Conservation (phyloP, 2,329 filamentous ascomycete species). For the Mollisia scopiformis region DNA sequence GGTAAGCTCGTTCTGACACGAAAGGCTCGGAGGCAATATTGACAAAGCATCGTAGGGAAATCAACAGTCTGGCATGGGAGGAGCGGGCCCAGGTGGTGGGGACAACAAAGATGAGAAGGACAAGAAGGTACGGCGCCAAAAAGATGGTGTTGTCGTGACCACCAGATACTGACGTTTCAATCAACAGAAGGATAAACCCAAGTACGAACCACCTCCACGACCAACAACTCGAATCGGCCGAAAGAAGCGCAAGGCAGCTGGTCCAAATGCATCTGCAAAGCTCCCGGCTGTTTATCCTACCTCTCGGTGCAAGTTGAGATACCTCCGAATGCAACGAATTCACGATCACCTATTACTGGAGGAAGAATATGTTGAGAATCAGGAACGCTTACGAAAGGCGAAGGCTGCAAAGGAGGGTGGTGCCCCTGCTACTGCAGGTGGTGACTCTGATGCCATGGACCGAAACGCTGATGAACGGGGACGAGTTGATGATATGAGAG, state of each 20-base stretch:
- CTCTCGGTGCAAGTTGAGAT: slow-evolving; percentile 94
- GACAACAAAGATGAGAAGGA: slow-evolving; percentile 86
- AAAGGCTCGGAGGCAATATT: slow-evolving; percentile 20
- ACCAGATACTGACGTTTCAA: slow-evolving; percentile 22
- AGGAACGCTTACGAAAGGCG: slow-evolving; percentile 91
- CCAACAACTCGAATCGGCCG: slow-evolving; percentile 96
- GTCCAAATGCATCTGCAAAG: slow-evolving; percentile 92
- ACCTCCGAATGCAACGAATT: slow-evolving; percentile 97
- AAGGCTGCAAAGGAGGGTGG: slow-evolving; percentile 77
- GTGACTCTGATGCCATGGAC: slow-evolving; percentile 76
- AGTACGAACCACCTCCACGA: slow-evolving; percentile 97
- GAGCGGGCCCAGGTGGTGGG: slow-evolving; percentile 57
- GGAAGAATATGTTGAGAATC: slow-evolving; percentile 99
- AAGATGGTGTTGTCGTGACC: background rate
- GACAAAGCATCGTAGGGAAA: slow-evolving; percentile 39
- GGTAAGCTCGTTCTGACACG: slow-evolving; percentile 30
- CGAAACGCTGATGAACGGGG: slow-evolving; percentile 92
- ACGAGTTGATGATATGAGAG: slow-evolving; percentile 96
- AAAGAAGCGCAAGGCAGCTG: slow-evolving; percentile 96
- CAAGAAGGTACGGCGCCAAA: slow-evolving; percentile 73
- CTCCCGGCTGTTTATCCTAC: slow-evolving; percentile 93
- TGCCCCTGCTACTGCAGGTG: slow-evolving; percentile 57
- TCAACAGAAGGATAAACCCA: slow-evolving; percentile 95
- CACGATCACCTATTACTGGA: slow-evolving; percentile 97
- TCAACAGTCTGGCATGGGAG: slow-evolving; percentile 44